Base-by-base conservation (phyloP, 148 eudicot species). In the Bassia scoparia region DNA sequence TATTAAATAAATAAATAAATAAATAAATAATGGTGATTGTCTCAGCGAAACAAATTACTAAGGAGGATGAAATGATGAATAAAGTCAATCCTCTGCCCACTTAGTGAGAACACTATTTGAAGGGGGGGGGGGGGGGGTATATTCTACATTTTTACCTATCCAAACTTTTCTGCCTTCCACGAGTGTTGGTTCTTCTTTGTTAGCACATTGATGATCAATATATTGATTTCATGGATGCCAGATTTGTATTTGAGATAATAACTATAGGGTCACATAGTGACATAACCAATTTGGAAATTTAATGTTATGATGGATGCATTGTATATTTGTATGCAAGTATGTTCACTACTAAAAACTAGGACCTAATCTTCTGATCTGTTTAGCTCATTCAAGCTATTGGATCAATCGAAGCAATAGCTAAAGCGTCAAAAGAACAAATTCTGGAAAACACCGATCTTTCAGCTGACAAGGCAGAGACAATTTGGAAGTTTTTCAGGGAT, bases 341-440 rank as follows among this genome's bases (percentile, higher is more conserved):
- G n/a, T 7, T 41, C 44, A 1, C 1, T 46, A 21, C 8, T 33
- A 20, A 44, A 30, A 23, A 20, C 14, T 43, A 27, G 20, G 53
- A 15, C 48, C 63, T 48, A 48, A 13, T 4, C 27, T 27, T 68
- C 2, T 69, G 24, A 34, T 29, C 18, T 61, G 27, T 38, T 71
- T 92, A 95, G 99, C 96, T 95, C 43, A 77, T 71, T 81, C 97
- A 89, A 81, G 87, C 90, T 63, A 81, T 95, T 54, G 99, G 99
- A 49, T 95, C 99, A 26, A 86, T 95, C 68, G 97, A 91, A 90
- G 94, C 88, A 78, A 88, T 95, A 76, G 94, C 99, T 46, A 95
- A 89, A 79, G 88, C 94, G 69, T 83, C 99, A 48, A 92, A 90
- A 83, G 89, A 87, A 60, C 72, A 79, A 68, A 82, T 92, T 48